Base-by-base conservation (phyloP, 345 rosid genomes). In the Eucalyptus marginata region DNA sequence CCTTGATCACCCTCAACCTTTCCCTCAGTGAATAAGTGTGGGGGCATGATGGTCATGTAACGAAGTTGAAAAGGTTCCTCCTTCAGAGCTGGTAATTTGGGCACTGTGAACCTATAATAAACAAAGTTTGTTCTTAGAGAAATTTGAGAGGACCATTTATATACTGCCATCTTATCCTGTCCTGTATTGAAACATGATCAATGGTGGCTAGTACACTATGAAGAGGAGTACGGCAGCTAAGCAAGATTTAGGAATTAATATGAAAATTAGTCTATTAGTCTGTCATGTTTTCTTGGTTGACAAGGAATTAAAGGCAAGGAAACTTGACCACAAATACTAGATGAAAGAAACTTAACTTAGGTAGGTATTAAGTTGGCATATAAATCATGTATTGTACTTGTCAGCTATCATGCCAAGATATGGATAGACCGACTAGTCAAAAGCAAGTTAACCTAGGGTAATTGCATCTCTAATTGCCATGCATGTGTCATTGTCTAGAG, bases 151-250 rank as follows among this genome's bases (percentile, higher is more conserved):
- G 29, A 24, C 62, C 29, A 56, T 56, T 10, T 24, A 56, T 29
- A 56, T 56, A 56, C 1, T 9, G 13, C 3, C 13, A 0, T 24
- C 62, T 56, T 24, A 24, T 56, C 29, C 0, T 9, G 6, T 9
- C 62, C 0, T 24, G 0, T 56, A 2, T 24, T 0, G 1, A 56
- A 56, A 56, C 13, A 56, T 56, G 62, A 56, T 56, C 62, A 56
- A 56, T 0, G 6, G 13, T 24, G 1, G 8, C 62, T 20, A 56
- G 27, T 56, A 13, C 27, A 22, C 13, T 56, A 56, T 0, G 1
- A 56, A 56, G 59, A 56, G 27, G 59, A 56, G 59, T 56, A 8
- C 8, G 27, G 27, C 13, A 56, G 62, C 62, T 56, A 56, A 22
- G 1, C 62, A 56, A 56, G 62, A 56, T 56, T 56, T 0, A 56